Base-by-base conservation (phyloP, 1,284 basidiomycete genomes). In the Naganishia sp. region DNA sequence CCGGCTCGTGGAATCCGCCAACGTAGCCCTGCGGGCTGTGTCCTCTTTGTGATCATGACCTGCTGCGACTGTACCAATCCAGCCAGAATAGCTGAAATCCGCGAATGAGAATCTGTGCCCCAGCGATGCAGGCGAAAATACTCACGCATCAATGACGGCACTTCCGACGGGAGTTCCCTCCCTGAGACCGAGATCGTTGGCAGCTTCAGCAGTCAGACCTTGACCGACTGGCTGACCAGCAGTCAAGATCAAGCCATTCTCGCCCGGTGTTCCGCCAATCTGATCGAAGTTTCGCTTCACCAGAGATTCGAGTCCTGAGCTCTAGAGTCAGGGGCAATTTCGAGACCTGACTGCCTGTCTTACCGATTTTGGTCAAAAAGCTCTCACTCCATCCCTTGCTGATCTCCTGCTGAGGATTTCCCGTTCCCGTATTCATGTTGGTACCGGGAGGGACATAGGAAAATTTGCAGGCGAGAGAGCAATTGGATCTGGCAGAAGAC, bases 401-500 rank as follows among this genome's bases (percentile, higher is more conserved):
- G 67, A 78, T 72, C 55, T 80, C 76, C 65, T 76, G 72, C 42
- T 71, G 66, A 43, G 39, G 36, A 16, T 36, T 28, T 3, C 13
- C 33, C n/a, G 33, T 52, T 2, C 72, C 75, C 33, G 73, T 75
- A 16, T 63, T 68, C 75, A 80, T 77, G n/a, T 69, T 74, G 9
- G 77, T 76, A 33, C 77, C 82, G 9, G 86, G 86, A 2, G 93
- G 93, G n/a, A 99, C 88, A 78, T 89, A 99, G 1, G 91, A 92
- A 80, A 90, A 98, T 82, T 99, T 99, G 85, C 95, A 99, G 0
- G 92, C 92, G 50, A 98, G 82, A 1, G 94, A 97, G 81, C 95
- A 98, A 77, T 86, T 88, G 3, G 92, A 96, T 39, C 95, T 88
- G 6, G 89, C 89, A 70, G 83, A 82, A 68, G 87, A 84, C 25